These are phyloP conservation scores for Moricandia moricandioides DNA, from an alignment of 345 rosid species.

Conservation along the genomic window DNA sequence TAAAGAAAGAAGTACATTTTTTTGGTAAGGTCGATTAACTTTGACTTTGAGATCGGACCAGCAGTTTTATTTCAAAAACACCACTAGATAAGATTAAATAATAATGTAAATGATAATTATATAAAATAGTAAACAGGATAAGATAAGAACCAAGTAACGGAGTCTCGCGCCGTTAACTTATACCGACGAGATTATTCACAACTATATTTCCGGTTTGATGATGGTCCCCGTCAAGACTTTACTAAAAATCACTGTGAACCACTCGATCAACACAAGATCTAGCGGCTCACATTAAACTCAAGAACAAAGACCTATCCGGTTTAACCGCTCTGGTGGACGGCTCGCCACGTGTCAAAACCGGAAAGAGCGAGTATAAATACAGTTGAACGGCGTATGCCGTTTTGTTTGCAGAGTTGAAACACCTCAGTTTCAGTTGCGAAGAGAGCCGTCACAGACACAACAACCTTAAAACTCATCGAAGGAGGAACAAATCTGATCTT, in stretches of 20 bases:
- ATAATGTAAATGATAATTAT: not conserved
- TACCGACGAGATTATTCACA: not conserved
- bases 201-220: not conserved
- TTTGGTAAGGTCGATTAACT: not conserved
- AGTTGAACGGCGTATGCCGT: not conserved
- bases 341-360: not conserved
- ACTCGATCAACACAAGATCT: not conserved
- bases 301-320: not conserved
- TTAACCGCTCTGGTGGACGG: conserved; percentile 1
- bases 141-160: not conserved
- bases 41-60: not conserved
- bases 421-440: not conserved
- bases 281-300: not conserved
- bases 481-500: not conserved
- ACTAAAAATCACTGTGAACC: not conserved
- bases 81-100: not conserved
- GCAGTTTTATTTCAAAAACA: not conserved
- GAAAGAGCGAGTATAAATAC: not conserved
- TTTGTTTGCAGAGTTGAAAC: not conserved
- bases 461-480: not conserved
- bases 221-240: not conserved
- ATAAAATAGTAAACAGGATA: not conserved
- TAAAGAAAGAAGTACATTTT: not conserved
- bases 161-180: not conserved
- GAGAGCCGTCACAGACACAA: not conserved